Conservation (phyloP, 148 eudicot species). For the Chenopodium berlandieri region DNA sequence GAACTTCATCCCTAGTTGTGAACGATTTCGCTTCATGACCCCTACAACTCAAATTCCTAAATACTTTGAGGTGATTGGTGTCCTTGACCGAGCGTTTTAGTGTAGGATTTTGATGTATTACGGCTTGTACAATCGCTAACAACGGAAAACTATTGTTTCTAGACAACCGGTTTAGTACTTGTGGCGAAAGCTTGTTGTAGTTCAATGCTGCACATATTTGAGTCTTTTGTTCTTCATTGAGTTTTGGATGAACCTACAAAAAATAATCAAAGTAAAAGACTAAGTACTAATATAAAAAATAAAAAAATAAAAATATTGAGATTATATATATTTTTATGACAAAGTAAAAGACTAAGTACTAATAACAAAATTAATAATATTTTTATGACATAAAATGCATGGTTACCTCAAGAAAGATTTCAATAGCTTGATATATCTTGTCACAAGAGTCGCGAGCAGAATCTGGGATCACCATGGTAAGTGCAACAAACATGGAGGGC, state of each 20-base stretch:
- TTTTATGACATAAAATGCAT: neutral
- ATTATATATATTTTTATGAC: too few species aligned
- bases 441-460: constrained; percentile 49
- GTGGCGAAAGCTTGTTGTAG: constrained; percentile 40
- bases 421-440: constrained; percentile 45
- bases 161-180: constrained; percentile 28
- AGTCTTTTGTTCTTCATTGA: constrained; percentile 43
- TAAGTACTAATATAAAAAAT: too few species aligned
- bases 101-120: constrained; percentile 29
- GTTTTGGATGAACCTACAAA: constrained; percentile 40
- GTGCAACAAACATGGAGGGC: constrained; percentile 47
- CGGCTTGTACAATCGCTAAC: constrained; percentile 22
- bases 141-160: constrained; percentile 36
- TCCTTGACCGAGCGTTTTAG: constrained; percentile 16
- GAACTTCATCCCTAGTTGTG: neutral
- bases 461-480: constrained; percentile 44
- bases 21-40: neutral
- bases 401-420: constrained; percentile 54
- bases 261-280: neutral
- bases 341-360: neutral
- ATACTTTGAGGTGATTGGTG: constrained; percentile 7
- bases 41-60: constrained; percentile 21
- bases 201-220: constrained; percentile 39
- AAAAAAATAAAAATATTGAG: too few species aligned
- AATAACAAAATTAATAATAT: neutral